Conservation (phyloP, 1,139 yeast species). For the Geotrichum macrosporum region DNA sequence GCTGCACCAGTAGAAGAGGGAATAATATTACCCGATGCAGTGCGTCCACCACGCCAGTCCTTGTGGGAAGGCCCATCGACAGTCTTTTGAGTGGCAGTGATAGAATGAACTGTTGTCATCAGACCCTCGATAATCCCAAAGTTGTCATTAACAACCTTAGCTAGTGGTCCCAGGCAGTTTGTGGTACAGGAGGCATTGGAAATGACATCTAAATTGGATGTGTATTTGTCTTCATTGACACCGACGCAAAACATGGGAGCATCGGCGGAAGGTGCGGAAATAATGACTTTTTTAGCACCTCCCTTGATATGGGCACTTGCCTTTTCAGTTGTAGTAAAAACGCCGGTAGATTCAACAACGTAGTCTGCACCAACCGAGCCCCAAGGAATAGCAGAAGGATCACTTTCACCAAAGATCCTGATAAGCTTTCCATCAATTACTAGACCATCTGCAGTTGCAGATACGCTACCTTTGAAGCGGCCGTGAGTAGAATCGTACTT, state of each 20-base stretch:
- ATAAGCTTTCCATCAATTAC: conserved; percentile 66
- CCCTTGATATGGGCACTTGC: conserved; percentile 77
- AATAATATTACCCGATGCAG: conserved; percentile 85
- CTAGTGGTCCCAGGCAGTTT: conserved; percentile 85
- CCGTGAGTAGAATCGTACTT: conserved; percentile 88
- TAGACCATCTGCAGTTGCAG: conserved; percentile 52
- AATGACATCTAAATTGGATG: conserved; percentile 62
- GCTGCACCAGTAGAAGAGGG: conserved; percentile 94
- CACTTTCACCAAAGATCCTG: conserved; percentile 68
- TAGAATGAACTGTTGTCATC: conserved; percentile 88
- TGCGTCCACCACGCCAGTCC: conserved; percentile 95
- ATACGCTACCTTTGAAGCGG: conserved; percentile 63
- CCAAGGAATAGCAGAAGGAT: conserved; percentile 81
- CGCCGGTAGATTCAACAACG: conserved; percentile 87
- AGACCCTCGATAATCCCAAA: conserved; percentile 83
- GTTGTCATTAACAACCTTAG: conserved; percentile 73
- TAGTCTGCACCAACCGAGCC: conserved; percentile 69
- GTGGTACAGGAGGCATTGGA: conserved; percentile 91
- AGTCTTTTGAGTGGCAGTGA: conserved; percentile 87
- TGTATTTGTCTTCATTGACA: conserved; percentile 72
- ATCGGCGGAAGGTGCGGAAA: conserved; percentile 82
- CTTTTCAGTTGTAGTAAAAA: conserved; percentile 72
- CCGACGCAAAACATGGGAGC: conserved; percentile 89
- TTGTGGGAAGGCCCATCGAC: conserved; percentile 90
- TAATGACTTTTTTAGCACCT: conserved; percentile 87